These are phyloP conservation scores for Boletus coffeatus DNA, from an alignment of 1,284 basidiomycete species.

Conservation along the genomic window DNA sequence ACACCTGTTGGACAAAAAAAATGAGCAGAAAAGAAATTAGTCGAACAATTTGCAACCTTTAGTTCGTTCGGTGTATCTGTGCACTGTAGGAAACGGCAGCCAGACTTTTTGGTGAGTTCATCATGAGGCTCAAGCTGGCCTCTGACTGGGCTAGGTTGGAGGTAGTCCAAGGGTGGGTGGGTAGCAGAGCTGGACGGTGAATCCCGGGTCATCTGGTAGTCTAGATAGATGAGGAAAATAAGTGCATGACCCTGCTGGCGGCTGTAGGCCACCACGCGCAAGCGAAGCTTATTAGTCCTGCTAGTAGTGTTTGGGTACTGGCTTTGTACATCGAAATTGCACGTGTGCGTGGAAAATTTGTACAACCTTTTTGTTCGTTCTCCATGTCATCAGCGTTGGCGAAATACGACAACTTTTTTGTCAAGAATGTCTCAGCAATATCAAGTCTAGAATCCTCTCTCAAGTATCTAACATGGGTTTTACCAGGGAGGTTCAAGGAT, in stretches of 20 bases:
- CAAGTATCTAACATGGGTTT: slow-evolving; percentile 88
- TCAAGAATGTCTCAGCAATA: slow-evolving; percentile 81
- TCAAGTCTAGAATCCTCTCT: slow-evolving; percentile 85
- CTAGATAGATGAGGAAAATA: slow-evolving; percentile 3
- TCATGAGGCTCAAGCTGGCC: slow-evolving; percentile 66
- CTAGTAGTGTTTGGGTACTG: slow-evolving; percentile 18
- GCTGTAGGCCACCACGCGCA: slow-evolving; percentile 8
- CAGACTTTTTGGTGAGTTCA: slow-evolving; percentile 40
- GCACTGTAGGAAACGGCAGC: slow-evolving; percentile 67
- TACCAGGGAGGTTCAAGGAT: slow-evolving; percentile 95
- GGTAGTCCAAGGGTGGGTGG: slow-evolving; percentile 43
- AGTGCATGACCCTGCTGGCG: not conserved
- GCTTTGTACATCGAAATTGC: slow-evolving; percentile 23
- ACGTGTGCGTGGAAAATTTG: slow-evolving; percentile 10
- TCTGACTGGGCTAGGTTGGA: slow-evolving; percentile 58
- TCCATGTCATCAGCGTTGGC: slow-evolving; percentile 45
- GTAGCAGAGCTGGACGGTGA: slow-evolving; percentile 21
- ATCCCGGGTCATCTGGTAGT: slow-evolving; percentile 20
- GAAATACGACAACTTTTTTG: slow-evolving; percentile 76
- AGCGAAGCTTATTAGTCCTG: not conserved
- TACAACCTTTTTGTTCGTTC: slow-evolving; percentile 1
- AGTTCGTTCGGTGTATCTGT: slow-evolving; percentile 71
- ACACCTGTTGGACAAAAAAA: slow-evolving; percentile 39
- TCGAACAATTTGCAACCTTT: slow-evolving; percentile 39
- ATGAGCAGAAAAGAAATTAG: slow-evolving; percentile 8